These are phyloP conservation scores for Xylariaceae sp. DNA, from an alignment of 2,329 filamentous ascomycete species.

Conservation along the genomic window DNA sequence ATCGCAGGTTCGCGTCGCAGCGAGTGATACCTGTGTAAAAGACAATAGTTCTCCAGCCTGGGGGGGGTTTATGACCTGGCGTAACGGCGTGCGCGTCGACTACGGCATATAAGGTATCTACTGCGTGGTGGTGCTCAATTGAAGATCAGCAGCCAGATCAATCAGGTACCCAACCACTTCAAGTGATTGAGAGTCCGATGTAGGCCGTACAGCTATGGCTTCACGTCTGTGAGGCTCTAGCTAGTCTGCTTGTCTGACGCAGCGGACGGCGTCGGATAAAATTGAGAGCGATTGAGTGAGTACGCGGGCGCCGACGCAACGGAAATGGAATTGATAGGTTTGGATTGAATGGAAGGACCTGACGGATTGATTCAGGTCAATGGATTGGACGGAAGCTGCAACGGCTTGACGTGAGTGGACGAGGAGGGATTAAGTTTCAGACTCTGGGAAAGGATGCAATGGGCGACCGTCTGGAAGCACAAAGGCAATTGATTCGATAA, in stretches of 20 bases:
- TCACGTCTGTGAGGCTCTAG: too few relatives aligned
- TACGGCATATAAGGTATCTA: slow-evolving; percentile 2
- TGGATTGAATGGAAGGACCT: slow-evolving; percentile 2
- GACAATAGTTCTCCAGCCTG: slow-evolving; percentile 5
- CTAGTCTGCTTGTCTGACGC: too few relatives aligned
- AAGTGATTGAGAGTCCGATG: not conserved
- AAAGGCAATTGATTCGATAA: slow-evolving; percentile 32
- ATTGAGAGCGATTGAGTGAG: too few relatives aligned
- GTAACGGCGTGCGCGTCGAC: slow-evolving; percentile 8
- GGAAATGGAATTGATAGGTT: not conserved
- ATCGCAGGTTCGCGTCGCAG: slow-evolving; percentile 13
- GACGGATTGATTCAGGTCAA: slow-evolving; percentile 7
- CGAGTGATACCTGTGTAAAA: slow-evolving; percentile 11
- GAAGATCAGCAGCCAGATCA: not conserved
- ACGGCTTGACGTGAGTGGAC: slow-evolving; percentile 24
- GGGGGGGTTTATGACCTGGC: slow-evolving; percentile 9
- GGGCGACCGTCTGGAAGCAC: slow-evolving; percentile 25
- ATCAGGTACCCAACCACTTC: too few relatives aligned
- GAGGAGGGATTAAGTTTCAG: slow-evolving; percentile 17
- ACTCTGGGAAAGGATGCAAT: slow-evolving; percentile 14
- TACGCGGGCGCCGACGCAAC: not conserved
- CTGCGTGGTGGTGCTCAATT: slow-evolving; percentile 1
- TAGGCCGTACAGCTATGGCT: not conserved
- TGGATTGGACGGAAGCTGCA: slow-evolving; percentile 6
- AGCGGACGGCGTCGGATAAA: too few relatives aligned